Percentiles rank a stretch among this genome's conserved stretches.
Conservation (phyloP, 495 filamentous ascomycete species). For the Mycothermus thermophilus region DNA sequence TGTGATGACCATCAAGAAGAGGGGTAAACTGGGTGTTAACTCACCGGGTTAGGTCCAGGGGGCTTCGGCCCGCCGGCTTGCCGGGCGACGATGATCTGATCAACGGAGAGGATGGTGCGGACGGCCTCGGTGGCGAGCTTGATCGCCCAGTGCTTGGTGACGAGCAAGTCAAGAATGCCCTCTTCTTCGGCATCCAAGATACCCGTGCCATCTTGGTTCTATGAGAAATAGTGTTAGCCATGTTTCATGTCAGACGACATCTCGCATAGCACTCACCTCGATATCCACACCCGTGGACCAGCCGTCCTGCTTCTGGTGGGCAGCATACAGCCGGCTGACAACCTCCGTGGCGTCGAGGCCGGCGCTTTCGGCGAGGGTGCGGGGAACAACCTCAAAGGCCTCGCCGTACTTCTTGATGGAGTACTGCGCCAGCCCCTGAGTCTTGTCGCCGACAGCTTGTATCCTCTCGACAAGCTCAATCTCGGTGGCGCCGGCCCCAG, state of each 20-base stretch:
- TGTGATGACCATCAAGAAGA: background rate
- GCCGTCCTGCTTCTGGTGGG: constrained; percentile 74
- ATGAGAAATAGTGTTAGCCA: too few relatives aligned
- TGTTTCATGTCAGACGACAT: too few relatives aligned
- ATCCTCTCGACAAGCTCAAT: constrained; percentile 90
- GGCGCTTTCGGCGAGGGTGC: constrained; percentile 84
- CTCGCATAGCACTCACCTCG: constrained; percentile 38
- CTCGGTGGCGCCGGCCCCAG: constrained; percentile 91
- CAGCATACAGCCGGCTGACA: constrained; percentile 77
- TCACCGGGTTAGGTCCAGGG: constrained; percentile 67
- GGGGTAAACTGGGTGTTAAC: too few relatives aligned
- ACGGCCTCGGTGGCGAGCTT: constrained; percentile 90
- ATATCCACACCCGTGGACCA: constrained; percentile 91
- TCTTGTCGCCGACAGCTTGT: constrained; percentile 75
- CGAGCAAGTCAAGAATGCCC: constrained; percentile 83
- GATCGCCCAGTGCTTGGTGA: constrained; percentile 89
- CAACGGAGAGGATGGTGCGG: constrained; percentile 86
- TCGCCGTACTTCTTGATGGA: constrained; percentile 95
- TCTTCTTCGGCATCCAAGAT: constrained; percentile 79
- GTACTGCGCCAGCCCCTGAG: constrained; percentile 83
- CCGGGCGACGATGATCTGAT: constrained; percentile 97
- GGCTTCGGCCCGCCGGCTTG: constrained; percentile 97
- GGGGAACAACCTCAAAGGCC: constrained; percentile 92
- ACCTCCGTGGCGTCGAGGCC: constrained; percentile 94
- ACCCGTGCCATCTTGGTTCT: constrained; percentile 62